These are phyloP conservation scores for Daldinia decipiens DNA, from an alignment of 495 filamentous ascomycete species.

Conservation along the genomic window DNA sequence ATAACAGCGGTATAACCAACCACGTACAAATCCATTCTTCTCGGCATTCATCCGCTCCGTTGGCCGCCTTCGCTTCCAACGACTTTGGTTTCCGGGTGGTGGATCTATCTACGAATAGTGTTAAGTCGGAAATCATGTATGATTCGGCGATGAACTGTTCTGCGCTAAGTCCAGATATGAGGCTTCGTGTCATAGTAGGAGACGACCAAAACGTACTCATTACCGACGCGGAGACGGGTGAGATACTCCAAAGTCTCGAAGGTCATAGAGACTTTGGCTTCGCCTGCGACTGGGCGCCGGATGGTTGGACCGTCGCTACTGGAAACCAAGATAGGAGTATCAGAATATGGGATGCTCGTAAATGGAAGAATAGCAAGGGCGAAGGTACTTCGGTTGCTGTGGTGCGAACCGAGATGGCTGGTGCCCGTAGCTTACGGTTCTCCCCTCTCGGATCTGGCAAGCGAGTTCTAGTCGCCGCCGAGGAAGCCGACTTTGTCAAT, in stretches of 20 bases:
- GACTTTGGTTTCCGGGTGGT: constrained; percentile 80
- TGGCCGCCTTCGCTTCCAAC: constrained; percentile 85
- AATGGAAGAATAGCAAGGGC: constrained; percentile 65
- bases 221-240: constrained; percentile 59
- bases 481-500: constrained; percentile 84
- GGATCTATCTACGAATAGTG: constrained; percentile 74
- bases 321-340: constrained; percentile 88
- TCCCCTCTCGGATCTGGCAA: constrained; percentile 81
- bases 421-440: constrained; percentile 81
- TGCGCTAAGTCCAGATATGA: constrained; percentile 78
- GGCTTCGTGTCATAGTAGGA: constrained; percentile 80
- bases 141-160: constrained; percentile 84
- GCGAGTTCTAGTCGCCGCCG: constrained; percentile 78
- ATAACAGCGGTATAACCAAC: constrained; percentile 83
- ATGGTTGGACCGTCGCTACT: constrained; percentile 88
- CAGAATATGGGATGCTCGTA: constrained; percentile 87
- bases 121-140: constrained; percentile 69
- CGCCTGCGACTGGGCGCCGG: constrained; percentile 89
- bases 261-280: constrained; percentile 88
- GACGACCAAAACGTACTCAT: constrained; percentile 60
- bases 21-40: constrained; percentile 77
- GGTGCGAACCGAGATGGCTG: constrained; percentile 78
- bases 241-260: constrained; percentile 62
- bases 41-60: constrained; percentile 68
- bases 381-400: constrained; percentile 62